phyloP scores from a whole-genome alignment of 305 asterid species.

The Euphrasia arctica region DNA sequence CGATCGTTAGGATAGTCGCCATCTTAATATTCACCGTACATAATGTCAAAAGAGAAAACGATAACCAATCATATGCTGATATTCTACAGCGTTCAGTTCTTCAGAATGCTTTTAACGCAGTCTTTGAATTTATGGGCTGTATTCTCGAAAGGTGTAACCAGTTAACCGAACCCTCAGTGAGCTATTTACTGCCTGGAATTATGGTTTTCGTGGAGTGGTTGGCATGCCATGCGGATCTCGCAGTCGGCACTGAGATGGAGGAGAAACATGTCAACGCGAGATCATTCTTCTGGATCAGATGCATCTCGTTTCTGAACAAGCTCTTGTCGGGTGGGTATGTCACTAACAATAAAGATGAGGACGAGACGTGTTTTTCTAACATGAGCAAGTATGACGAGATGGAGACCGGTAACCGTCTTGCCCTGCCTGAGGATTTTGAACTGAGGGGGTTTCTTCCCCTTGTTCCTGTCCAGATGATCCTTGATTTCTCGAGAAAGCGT shows the following conservation, averaged over 20 bases:
- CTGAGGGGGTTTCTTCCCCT: conserved; percentile 92
- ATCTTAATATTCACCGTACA: conserved; percentile 79
- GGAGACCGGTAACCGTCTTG: conserved; percentile 76
- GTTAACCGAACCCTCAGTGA: conserved; percentile 68
- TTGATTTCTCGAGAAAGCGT: conserved; percentile 82
- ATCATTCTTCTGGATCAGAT: conserved; percentile 72
- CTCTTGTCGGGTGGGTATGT: conserved; percentile 56
- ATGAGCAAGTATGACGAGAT: conserved; percentile 88
- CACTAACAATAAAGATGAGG: conserved; percentile 57
- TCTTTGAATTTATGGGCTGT: conserved; percentile 80
- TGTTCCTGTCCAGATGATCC: conserved; percentile 85
- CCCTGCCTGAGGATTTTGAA: conserved; percentile 88
- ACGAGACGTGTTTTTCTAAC: conserved; percentile 72
- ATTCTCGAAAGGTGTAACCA: conserved; percentile 69
- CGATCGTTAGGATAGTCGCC: conserved; percentile 67
- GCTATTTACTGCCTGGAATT: conserved; percentile 83
- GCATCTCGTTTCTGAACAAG: conserved; percentile 61
- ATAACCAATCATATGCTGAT: conserved; percentile 89
- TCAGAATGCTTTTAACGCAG: conserved; percentile 78
- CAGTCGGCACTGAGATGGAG: conserved; percentile 63
- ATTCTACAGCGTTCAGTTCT: conserved; percentile 88
- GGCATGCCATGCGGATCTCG: conserved; percentile 81
- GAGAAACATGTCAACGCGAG: conserved; percentile 76
- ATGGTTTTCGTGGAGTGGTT: conserved; percentile 94
- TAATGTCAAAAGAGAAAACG: conserved; percentile 71